Conservation (phyloP, 192 early-diverging fungal species). For the Podila verticillata region DNA sequence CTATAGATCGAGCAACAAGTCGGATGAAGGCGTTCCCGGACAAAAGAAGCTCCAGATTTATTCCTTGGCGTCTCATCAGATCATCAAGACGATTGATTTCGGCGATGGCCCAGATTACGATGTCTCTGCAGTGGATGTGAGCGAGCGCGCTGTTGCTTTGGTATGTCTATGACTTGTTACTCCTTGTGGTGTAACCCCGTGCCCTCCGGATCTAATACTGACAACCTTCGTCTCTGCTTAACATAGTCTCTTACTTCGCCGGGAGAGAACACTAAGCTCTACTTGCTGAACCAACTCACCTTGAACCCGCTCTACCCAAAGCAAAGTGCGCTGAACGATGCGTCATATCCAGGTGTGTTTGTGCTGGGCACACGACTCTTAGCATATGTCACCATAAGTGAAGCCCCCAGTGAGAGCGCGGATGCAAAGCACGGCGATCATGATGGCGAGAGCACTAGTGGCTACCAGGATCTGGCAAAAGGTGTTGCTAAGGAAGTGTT, state of each 20-base stretch:
- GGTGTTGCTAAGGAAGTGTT: slow-evolving; percentile 85
- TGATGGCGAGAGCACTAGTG: slow-evolving; percentile 31
- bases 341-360: slow-evolving; percentile 62
- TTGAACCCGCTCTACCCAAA: slow-evolving; percentile 47
- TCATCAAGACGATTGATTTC: slow-evolving; percentile 60
- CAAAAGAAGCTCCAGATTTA: slow-evolving; percentile 58
- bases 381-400: slow-evolving; percentile 72
- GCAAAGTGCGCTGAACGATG: slow-evolving; percentile 60
- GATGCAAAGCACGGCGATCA: slow-evolving; percentile 62
- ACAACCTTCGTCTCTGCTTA: neutral
- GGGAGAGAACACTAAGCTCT: slow-evolving; percentile 51
- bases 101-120: slow-evolving; percentile 52
- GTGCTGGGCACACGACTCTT: slow-evolving; percentile 72
- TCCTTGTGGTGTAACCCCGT: neutral
- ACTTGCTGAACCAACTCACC: slow-evolving; percentile 62
- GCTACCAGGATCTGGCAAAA: slow-evolving; percentile 66
- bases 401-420: slow-evolving; percentile 55
- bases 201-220: neutral
- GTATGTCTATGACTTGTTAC: slow-evolving; percentile 50
- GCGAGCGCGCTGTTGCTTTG: slow-evolving; percentile 67
- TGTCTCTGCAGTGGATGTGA: slow-evolving; percentile 63
- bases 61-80: slow-evolving; percentile 63
- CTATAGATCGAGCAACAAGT: slow-evolving; percentile 19
- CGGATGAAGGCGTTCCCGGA: slow-evolving; percentile 7
- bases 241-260: slow-evolving; percentile 29